Evolutionary conservation across 768 basidiomycete species (phyloP).

Genomic region (Rhodotorula graminis): DNA sequence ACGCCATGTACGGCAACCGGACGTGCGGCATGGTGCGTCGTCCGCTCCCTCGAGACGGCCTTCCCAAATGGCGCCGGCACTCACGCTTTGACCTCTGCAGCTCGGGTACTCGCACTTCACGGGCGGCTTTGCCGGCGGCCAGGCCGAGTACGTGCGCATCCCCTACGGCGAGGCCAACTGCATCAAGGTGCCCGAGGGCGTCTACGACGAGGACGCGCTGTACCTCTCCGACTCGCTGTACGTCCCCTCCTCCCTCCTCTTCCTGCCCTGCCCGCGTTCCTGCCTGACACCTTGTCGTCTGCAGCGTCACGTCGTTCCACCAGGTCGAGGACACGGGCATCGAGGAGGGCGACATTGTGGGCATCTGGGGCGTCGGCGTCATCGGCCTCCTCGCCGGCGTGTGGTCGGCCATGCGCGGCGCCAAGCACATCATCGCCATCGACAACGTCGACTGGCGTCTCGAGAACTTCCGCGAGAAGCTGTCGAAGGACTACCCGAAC

Average conservation of each 20-base stretch:
- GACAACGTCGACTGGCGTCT: conserved; percentile 59
- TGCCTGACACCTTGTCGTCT: conserved; percentile 41
- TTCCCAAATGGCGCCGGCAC: too few relatives aligned
- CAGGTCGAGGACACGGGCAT: conserved; percentile 68
- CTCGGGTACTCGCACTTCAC: conserved; percentile 47
- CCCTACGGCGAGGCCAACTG: conserved; percentile 69
- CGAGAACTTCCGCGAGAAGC: conserved; percentile 52
- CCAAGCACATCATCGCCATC: conserved; percentile 63
- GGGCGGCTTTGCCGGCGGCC: conserved; percentile 56
- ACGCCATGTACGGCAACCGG: conserved; percentile 58
- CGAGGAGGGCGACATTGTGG: conserved; percentile 59
- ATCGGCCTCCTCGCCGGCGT: conserved; percentile 54
- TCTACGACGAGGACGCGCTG: conserved; percentile 58
- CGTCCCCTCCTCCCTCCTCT: conserved; percentile 47
- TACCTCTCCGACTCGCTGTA: conserved; percentile 47
- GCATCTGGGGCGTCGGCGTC: conserved; percentile 35
- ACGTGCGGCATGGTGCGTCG: conserved; percentile 59
- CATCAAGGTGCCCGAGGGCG: conserved; percentile 61
- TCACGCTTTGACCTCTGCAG: not conserved
- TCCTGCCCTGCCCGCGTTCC: conserved; percentile 11
- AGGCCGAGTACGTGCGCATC: conserved; percentile 69
- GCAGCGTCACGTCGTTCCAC: conserved; percentile 64
- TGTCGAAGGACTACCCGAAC: conserved; percentile 30
- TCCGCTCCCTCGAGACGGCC: too few relatives aligned
- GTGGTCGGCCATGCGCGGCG: conserved; percentile 63